phyloP scores from a whole-genome alignment of 352 stramenopile species.

The Phytopythium kandeliae region DNA sequence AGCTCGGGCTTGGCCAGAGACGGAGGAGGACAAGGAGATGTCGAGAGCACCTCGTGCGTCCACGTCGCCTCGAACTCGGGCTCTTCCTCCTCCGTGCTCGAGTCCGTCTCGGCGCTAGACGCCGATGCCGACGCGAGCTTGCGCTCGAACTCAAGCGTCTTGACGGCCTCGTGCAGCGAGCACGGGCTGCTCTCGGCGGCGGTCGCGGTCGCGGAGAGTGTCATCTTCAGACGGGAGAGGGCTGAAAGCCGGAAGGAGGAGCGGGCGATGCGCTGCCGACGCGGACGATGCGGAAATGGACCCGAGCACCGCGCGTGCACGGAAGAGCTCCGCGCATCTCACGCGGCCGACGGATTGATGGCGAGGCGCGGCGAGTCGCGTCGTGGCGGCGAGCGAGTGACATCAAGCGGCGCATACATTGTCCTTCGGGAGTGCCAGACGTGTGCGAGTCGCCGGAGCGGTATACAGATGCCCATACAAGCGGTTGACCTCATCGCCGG shows the following conservation, averaged over 20 bases:
- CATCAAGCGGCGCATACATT: no score
- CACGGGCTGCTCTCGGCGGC: neutral
- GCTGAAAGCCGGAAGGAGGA: neutral
- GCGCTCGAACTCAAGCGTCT: slow-evolving; percentile 8
- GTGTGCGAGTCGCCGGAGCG: no score
- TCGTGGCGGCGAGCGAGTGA: neutral
- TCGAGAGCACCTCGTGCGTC: slow-evolving; percentile 6
- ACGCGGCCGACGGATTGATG: neutral
- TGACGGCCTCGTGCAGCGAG: slow-evolving; percentile 3
- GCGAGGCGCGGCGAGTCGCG: slow-evolving; percentile 5
- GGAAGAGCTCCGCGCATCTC: neutral
- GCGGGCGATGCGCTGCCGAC: neutral
- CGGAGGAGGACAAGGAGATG: no score
- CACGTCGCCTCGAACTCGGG: slow-evolving; percentile 2
- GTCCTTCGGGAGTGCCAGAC: neutral
- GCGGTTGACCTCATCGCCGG: slow-evolving; percentile 4
- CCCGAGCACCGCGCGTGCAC: neutral
- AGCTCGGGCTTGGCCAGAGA: neutral
- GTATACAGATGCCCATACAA: slow-evolving; percentile 2
- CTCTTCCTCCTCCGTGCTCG: slow-evolving; percentile 26
- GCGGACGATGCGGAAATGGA: slow-evolving; percentile 6
- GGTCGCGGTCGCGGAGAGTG: neutral
- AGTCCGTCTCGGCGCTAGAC: slow-evolving; percentile 14
- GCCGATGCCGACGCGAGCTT: slow-evolving; percentile 9
- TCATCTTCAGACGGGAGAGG: neutral